Base-by-base conservation (phyloP, 257 asterid genomes). In the Nicotiana benthamiana region DNA sequence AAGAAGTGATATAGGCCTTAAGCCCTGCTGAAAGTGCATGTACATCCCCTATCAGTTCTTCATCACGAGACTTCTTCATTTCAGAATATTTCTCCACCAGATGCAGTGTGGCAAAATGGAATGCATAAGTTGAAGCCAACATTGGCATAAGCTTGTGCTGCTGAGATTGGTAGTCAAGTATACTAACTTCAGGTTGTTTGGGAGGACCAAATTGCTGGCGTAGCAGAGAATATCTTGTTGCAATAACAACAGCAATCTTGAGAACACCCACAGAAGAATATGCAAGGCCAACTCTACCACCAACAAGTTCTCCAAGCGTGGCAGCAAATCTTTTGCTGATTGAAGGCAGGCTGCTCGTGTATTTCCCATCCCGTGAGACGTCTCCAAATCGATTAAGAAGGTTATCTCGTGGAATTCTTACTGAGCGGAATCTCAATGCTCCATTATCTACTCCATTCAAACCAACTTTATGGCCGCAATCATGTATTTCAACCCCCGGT, bases 161-260 rank as follows among this genome's bases (percentile, higher is more conserved):
- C 79, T 96, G 97, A 70, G 99, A 96, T 79, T 94, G 99, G 85
- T 94, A 96, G 87, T 96, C 99, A 30, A 96, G 96, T 60, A 96
- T 93, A 75, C 98, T 94, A 72, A 96, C 88, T 87, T 96, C 98
- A 2, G 98, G 95, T 81, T 93, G 89, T 87, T 94, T 92, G 34
- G 98, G 99, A 75, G 99, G 99, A 43, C 99, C 99, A 52, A 96
- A 96, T 77, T 96, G 99, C 86, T 94, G 99, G 51, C 98, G 89
- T 46, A 96, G 82, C 10, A 96, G 82, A 75, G 99, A 96, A 83
- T 90, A 93, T 79, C 98, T 88, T 30, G 93, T 91, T 2, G 99
- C 97, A 86, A 95, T 95, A 15, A 91, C 86, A 63, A 88, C 89
- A 27, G 96, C 89, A 54, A 95, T 87, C 84, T 95, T 95, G 36